Base-by-base conservation (phyloP, 1,139 yeast species). In the Blastobotrys ciferrii region DNA sequence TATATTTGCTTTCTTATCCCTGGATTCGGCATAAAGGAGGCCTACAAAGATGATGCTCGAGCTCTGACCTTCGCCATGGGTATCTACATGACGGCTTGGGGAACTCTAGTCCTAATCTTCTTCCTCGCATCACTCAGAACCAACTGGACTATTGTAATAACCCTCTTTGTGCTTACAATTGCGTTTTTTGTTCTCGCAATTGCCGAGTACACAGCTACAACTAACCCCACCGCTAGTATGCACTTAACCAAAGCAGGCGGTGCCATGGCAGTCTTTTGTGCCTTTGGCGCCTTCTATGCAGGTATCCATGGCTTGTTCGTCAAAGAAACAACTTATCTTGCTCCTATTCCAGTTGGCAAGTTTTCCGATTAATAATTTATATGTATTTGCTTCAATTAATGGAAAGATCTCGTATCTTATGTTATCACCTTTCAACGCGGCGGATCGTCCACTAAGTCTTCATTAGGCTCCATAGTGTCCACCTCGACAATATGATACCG, bases 41-140 rank as follows among this genome's bases (percentile, higher is more conserved):
- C 89, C 14, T 80, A 76, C 56, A 64, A 62, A n/a, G 55, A 43
- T 6, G 76, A 68, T 40, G 70, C 59, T 9, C 67, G 70, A 44
- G 65, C 73, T 46, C 62, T 78, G 23, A 62, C 63, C n/a, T 71
- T 73, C 53, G 92, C 91, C 1, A 58, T 87, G 13, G 95, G 94
- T 1, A 75, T 87, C 50, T 86, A 76, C 62, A 67, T 86, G 49
- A 56, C 82, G 38, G 91, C 82, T 13, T 87, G 95, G 95, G 73
- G 81, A 37, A 78, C 87, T 43, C 84, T 87, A 64, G 84, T 94
- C 1, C 77, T 80, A 54, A 81, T 86, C 64, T 64, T 86, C 58
- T 71, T 77, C 59, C 57, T 84, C 42, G 72, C 84, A 65, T 84
- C 95, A 2, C 67, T 86, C 67, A 84, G 84, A 62, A 84, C 95